phyloP scores from a whole-genome alignment of 1,284 basidiomycete species.

The Ganoderma sinense region DNA sequence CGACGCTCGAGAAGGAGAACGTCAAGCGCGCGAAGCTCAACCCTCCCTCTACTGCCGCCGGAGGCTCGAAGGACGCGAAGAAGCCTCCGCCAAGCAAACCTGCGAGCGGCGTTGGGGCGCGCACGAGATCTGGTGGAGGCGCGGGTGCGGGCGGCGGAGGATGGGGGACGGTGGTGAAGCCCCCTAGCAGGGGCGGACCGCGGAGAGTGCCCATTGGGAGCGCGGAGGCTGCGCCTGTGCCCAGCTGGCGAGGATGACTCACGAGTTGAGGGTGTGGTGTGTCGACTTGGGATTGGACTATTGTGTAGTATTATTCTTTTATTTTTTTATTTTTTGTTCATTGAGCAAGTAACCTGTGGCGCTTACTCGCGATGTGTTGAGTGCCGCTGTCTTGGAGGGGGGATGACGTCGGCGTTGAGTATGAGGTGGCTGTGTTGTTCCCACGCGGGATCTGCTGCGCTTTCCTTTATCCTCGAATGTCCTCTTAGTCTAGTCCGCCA shows the following conservation, averaged over 20 bases:
- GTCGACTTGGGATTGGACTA: not conserved
- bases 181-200: constrained; percentile 48
- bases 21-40: constrained; percentile 36
- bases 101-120: not conserved
- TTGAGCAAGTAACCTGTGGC: not conserved
- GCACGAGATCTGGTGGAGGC: not conserved
- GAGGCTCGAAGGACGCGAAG: constrained; percentile 7
- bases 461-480: not conserved
- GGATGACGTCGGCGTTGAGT: not conserved
- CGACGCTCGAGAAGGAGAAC: constrained; percentile 37
- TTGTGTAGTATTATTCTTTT: not conserved
- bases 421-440: not conserved
- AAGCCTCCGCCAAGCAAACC: constrained; percentile 2
- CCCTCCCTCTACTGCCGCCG: not conserved
- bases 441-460: not conserved
- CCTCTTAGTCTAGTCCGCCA: not conserved
- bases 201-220: constrained; percentile 66
- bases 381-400: not conserved
- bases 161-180: constrained; percentile 16
- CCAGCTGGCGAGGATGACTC: constrained; percentile 42
- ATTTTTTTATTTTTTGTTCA: not conserved
- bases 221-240: constrained; percentile 55
- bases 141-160: not conserved
- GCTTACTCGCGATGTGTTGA: not conserved
- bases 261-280: not conserved